These are phyloP conservation scores for Pichia sporocuriosa DNA, from an alignment of 805 yeast genomes.

Conservation along the genomic window DNA sequence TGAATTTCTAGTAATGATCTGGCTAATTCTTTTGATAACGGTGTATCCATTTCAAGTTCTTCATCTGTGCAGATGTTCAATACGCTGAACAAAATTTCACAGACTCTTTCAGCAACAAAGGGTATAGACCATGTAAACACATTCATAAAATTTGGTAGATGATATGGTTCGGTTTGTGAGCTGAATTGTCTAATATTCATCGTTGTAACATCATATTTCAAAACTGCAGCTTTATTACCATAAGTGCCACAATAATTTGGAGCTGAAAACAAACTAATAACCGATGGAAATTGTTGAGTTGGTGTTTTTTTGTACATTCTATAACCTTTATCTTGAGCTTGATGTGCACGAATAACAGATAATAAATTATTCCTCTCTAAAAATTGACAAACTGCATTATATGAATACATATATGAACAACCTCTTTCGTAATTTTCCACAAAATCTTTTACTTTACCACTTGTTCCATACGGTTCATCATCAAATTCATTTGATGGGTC, in stretches of 20 bases:
- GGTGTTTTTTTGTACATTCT: conserved; percentile 85
- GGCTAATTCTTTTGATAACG: conserved; percentile 39
- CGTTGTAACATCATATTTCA: conserved; percentile 84
- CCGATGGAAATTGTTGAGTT: conserved; percentile 80
- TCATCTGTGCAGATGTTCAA: conserved; percentile 93
- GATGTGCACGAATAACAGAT: conserved; percentile 91
- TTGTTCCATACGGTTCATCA: conserved; percentile 33
- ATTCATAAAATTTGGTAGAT: conserved; percentile 95
- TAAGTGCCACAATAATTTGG: conserved; percentile 92
- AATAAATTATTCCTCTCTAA: conserved; percentile 70
- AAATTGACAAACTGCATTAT: conserved; percentile 73
- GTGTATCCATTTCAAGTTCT: conserved; percentile 74
- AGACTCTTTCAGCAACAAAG: conserved; percentile 92
- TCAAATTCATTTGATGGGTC: conserved; percentile 93
- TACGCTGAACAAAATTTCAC: conserved; percentile 86
- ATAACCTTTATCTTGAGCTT: conserved; percentile 96
- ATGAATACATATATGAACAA: conserved; percentile 86
- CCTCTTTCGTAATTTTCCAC: conserved; percentile 72
- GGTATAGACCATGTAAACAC: conserved; percentile 97
- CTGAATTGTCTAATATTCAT: conserved; percentile 96
- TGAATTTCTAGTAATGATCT: conserved; percentile 25
- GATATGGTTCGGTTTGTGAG: conserved; percentile 89
- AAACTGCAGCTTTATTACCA: conserved; percentile 90
- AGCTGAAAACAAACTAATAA: conserved; percentile 88
- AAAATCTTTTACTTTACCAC: conserved; percentile 33